Evolutionary conservation across 176 grass and related monocot species (phyloP).

Genomic region (Carex scoparia): DNA sequence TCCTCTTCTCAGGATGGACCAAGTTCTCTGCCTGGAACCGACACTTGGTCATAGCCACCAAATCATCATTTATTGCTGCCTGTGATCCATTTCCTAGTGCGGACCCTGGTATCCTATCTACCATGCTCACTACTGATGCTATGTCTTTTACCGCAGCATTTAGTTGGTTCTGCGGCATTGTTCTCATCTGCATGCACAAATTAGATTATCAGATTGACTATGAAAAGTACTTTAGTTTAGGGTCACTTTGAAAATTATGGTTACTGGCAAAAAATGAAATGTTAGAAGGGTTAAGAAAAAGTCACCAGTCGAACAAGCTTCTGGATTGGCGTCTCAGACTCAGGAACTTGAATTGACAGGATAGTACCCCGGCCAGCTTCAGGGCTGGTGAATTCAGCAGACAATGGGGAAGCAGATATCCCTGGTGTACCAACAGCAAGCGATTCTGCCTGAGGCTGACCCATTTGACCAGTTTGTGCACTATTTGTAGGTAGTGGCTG

Average conservation of each 20-base stretch:
- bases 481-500: slow-evolving; percentile 43
- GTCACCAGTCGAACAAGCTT: slow-evolving; percentile 75
- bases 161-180: slow-evolving; percentile 25
- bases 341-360: slow-evolving; percentile 44
- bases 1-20: slow-evolving; percentile 58
- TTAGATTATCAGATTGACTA: background rate
- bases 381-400: slow-evolving; percentile 71
- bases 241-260: background rate
- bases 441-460: slow-evolving; percentile 37
- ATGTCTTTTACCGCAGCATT: slow-evolving; percentile 71
- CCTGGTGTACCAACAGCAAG: slow-evolving; percentile 82
- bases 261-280: slow-evolving; percentile 22
- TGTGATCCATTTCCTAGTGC: slow-evolving; percentile 91
- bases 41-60: slow-evolving; percentile 98
- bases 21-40: slow-evolving; percentile 93
- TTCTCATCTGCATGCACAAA: slow-evolving; percentile 38
- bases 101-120: slow-evolving; percentile 85
- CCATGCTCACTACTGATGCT: slow-evolving; percentile 79
- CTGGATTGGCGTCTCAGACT: slow-evolving; percentile 73
- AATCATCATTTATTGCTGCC: slow-evolving; percentile 83
- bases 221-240: background rate
- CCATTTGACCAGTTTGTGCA: slow-evolving; percentile 17
- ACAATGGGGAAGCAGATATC: slow-evolving; percentile 80
- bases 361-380: slow-evolving; percentile 60
- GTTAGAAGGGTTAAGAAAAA: slow-evolving; percentile 20